phyloP scores from a whole-genome alignment of 169 alveolate genomes.

The Cryptosporidium xiaoi region DNA sequence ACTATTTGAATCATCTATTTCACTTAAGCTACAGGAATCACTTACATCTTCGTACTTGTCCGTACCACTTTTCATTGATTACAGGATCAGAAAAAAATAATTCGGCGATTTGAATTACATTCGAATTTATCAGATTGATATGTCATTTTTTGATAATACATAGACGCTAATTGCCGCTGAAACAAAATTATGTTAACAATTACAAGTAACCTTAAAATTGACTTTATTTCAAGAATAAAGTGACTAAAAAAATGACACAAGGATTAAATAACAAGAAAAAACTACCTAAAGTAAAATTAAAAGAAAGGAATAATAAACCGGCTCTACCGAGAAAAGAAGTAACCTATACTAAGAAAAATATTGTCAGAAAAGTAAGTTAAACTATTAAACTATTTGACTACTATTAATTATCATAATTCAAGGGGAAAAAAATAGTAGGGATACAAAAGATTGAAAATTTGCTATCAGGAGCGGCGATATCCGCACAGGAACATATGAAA shows the following conservation, averaged over 20 bases:
- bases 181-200: no score
- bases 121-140: no score
- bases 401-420: not conserved
- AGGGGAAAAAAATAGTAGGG: slow-evolving; percentile 49
- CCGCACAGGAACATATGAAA: slow-evolving; percentile 58
- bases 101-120: no score
- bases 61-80: no score
- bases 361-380: slow-evolving; percentile 53
- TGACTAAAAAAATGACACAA: slow-evolving; percentile 37
- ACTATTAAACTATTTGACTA: not conserved
- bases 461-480: slow-evolving; percentile 62
- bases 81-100: no score
- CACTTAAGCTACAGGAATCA: no score
- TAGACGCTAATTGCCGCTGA: no score
- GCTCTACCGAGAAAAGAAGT: slow-evolving; percentile 25
- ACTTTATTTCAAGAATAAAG: not conserved
- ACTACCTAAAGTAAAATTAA: slow-evolving; percentile 3
- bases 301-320: slow-evolving; percentile 62
- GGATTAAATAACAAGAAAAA: slow-evolving; percentile 27
- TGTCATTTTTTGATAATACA: no score
- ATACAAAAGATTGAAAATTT: slow-evolving; percentile 48
- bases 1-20: not conserved
- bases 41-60: no score
- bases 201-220: no score
- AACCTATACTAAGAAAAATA: not conserved